Percentiles rank a stretch among this genome's conserved stretches.
phyloP scores from a whole-genome alignment of 225 moss, liverwort and hornwort species.

The Bryum argenteum region DNA sequence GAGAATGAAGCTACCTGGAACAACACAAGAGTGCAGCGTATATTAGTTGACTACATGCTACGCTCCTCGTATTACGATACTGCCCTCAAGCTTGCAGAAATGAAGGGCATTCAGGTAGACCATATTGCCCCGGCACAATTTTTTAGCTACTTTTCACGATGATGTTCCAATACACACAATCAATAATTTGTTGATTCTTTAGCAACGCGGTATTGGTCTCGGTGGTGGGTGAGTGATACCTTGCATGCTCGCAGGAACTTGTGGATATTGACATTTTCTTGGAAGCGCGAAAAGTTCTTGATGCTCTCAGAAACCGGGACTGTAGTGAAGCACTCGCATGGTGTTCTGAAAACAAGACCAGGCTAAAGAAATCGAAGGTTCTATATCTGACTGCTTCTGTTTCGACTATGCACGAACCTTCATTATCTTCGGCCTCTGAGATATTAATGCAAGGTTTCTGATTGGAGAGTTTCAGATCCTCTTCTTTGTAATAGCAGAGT shows the following conservation, averaged over 20 bases:
- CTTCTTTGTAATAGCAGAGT: background rate
- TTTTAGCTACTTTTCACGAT: background rate
- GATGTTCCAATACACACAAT: background rate
- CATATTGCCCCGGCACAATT: background rate
- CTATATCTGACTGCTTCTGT: conserved; percentile 15
- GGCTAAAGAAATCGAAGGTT: conserved; percentile 94
- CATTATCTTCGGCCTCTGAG: background rate
- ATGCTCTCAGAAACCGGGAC: conserved; percentile 85
- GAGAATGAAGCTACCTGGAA: conserved; percentile 82
- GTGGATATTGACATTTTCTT: conserved; percentile 92
- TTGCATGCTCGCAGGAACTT: conserved; percentile 70
- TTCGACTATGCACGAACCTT: conserved; percentile 10
- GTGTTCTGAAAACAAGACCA: conserved; percentile 97
- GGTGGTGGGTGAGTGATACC: conserved; percentile 17
- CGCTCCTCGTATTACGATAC: conserved; percentile 95
- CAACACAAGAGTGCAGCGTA: conserved; percentile 85
- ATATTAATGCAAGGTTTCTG: background rate
- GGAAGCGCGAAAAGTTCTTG: conserved; percentile 92
- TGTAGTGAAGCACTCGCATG: conserved; percentile 95
- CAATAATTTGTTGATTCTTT: conserved; percentile 16
- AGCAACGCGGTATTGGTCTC: background rate
- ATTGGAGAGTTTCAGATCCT: background rate
- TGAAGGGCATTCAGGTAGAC: conserved; percentile 81
- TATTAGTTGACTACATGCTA: conserved; percentile 96
- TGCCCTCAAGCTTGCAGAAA: conserved; percentile 80